Base-by-base conservation (phyloP, 2,329 filamentous ascomycete genomes). In the Cladosporium colombiae region DNA sequence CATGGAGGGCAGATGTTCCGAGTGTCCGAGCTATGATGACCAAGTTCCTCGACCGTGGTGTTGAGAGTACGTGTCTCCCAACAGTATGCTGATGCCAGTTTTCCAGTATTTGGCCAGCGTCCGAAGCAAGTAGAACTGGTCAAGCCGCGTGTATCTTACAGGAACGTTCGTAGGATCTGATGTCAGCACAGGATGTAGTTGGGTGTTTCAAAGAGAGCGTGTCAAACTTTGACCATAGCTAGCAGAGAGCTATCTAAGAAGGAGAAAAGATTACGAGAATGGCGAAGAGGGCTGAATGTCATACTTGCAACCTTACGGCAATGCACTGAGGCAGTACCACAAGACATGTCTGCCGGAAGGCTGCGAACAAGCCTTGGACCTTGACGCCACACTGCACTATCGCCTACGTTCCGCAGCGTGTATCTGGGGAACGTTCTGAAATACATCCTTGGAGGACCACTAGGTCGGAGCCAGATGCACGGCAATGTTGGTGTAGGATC, bases 341-440 rank as follows among this genome's bases (percentile, higher is more conserved):
- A 52, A 53, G 16, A 31, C 25, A 14, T 27, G 14, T 27, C 25
- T 56, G 16, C 25, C 44, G 21, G 23, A 23, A 35, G 50, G 61
- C 50, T 46, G 35, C 35, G 35, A 55, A 55, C 61, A 63, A 63
- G 61, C 61, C 50, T 63, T 53, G 18, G 21, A n/a, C 11, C 18
- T 35, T 21, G 33, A 27, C 60, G 60, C 60, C 60, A 55, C 60
- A 23, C 55, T 40, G 55, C 33, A 35, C 55, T 27, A 57, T 37
- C 29, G 49, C 35, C 49, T 50, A 40, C 31, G 13, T 33, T 44
- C 46, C 49, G 50, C 61, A 53, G 46, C 37, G 29, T 44, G 61
- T 63, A 37, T 50, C 61, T 44, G 35, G 33, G 18, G 44, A 23
- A 27, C 13, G 14, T 14, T n/a, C 14, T 27, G 23, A 31, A 16